Evolutionary conservation across 192 early-diverging fungal genomes (phyloP).

Genomic region (Endogone sp.): DNA sequence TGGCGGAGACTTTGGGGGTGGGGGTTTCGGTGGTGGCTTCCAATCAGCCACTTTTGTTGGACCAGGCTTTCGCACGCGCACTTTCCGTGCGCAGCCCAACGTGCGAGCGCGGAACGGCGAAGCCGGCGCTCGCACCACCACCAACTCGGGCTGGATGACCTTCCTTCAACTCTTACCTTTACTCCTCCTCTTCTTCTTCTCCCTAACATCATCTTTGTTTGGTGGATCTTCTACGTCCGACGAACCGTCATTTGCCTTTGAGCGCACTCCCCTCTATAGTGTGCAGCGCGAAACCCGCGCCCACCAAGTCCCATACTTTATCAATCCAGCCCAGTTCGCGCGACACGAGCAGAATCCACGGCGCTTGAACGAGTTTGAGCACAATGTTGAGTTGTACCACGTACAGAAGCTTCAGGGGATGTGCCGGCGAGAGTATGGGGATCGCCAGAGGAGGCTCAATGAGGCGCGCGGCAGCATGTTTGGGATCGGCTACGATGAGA

Average conservation of each 20-base stretch:
- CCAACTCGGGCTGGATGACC: conserved; percentile 27
- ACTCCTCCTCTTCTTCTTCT: conserved; percentile 69
- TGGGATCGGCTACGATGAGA: conserved; percentile 54
- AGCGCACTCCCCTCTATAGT: conserved; percentile 43
- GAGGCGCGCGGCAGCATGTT: conserved; percentile 64
- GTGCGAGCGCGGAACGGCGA: conserved; percentile 24
- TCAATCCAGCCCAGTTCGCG: conserved; percentile 54
- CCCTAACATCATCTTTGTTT: conserved; percentile 65
- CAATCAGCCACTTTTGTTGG: conserved; percentile 49
- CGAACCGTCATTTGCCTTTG: conserved; percentile 63
- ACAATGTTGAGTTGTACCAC: conserved; percentile 67
- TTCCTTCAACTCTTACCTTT: conserved; percentile 78
- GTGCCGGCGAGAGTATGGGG: conserved; percentile 66
- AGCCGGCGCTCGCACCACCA: conserved; percentile 34
- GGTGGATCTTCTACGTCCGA: conserved; percentile 32
- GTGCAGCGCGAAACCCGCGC: conserved; percentile 46
- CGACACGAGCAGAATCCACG: conserved; percentile 29
- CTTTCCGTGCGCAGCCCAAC: conserved; percentile 17
- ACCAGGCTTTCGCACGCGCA: conserved; percentile 56
- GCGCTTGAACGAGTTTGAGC: conserved; percentile 65
- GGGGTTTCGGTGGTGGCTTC: conserved; percentile 25
- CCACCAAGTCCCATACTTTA: conserved; percentile 75
- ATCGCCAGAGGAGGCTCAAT: conserved; percentile 44
- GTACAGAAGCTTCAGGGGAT: conserved; percentile 54
- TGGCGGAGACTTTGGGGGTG: conserved; percentile 55